These are phyloP conservation scores for Mortierella sp. DNA, from an alignment of 371 early-diverging fungal genomes.

Conservation along the genomic window DNA sequence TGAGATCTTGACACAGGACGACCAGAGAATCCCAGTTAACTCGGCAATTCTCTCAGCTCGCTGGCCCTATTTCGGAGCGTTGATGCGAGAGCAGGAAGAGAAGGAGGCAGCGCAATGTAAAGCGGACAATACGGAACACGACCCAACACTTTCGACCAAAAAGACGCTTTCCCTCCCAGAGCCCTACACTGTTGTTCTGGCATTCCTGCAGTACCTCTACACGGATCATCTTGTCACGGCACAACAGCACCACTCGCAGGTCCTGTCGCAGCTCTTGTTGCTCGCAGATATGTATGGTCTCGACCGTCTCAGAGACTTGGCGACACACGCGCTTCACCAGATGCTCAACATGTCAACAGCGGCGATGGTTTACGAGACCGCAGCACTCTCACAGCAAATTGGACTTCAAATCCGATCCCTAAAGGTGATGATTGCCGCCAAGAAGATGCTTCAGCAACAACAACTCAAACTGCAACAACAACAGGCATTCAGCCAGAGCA, in stretches of 20 bases:
- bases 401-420: slow-evolving; percentile 72
- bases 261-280: slow-evolving; percentile 74
- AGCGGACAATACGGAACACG: slow-evolving; percentile 20
- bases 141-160: slow-evolving; percentile 55
- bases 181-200: slow-evolving; percentile 67
- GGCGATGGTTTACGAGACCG: slow-evolving; percentile 73
- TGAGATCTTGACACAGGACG: slow-evolving; percentile 71
- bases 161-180: slow-evolving; percentile 68
- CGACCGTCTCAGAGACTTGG: slow-evolving; percentile 65
- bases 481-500: slow-evolving; percentile 28
- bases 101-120: slow-evolving; percentile 28
- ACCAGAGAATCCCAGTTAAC: slow-evolving; percentile 70
- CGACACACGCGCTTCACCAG: slow-evolving; percentile 75
- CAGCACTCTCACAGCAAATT: slow-evolving; percentile 66
- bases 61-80: slow-evolving; percentile 72
- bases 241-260: slow-evolving; percentile 67
- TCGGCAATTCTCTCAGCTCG: slow-evolving; percentile 71
- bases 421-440: slow-evolving; percentile 69
- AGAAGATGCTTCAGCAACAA: slow-evolving; percentile 68
- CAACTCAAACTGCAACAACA: slow-evolving; percentile 59
- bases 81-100: slow-evolving; percentile 55
- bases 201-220: slow-evolving; percentile 79
- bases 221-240: slow-evolving; percentile 78
- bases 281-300: slow-evolving; percentile 72
- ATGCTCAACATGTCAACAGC: slow-evolving; percentile 73